A percentile compares a stretch with the other conserved stretches of the same genome.
These are phyloP conservation scores for Ottelia alismoides DNA, from an alignment of 106 monocot species.

Conservation along the genomic window DNA sequence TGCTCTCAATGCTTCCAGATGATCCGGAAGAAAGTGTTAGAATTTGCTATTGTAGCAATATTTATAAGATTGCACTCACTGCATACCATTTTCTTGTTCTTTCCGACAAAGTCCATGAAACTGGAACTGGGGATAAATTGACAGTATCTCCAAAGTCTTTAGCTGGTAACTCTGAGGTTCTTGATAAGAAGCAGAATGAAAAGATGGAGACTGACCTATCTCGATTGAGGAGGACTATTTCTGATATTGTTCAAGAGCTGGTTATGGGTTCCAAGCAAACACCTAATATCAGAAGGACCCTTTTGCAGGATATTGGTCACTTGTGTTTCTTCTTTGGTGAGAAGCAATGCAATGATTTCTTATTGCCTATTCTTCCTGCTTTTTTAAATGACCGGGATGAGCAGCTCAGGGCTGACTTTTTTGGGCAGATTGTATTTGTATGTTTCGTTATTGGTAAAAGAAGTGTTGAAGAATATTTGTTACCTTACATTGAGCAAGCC, in stretches of 20 bases:
- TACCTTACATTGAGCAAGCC: conserved; percentile 92
- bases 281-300: conserved; percentile 85
- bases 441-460: conserved; percentile 88
- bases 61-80: conserved; percentile 84
- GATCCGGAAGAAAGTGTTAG: conserved; percentile 98
- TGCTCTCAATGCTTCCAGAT: conserved; percentile 97
- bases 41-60: conserved; percentile 93
- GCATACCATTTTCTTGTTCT: conserved; percentile 63
- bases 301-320: conserved; percentile 70
- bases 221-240: conserved; percentile 57
- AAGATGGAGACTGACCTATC: conserved; percentile 35
- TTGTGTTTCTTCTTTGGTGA: conserved; percentile 93
- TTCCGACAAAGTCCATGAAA: conserved; percentile 27
- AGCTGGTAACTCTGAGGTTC: conserved; percentile 15
- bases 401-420: conserved; percentile 78
- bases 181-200: conserved; percentile 18
- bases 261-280: conserved; percentile 95
- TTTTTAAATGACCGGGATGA: conserved; percentile 96
- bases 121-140: conserved; percentile 23
- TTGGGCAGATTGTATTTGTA: conserved; percentile 73
- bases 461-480: conserved; percentile 93
- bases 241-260: conserved; percentile 92
- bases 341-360: conserved; percentile 84
- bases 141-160: conserved; percentile 10
- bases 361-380: conserved; percentile 90